A percentile compares a stretch with the other conserved stretches of the same genome.
These are phyloP conservation scores for Hymenotorrendiella dingleyae DNA, from an alignment of 2,329 filamentous ascomycete genomes.

Conservation along the genomic window DNA sequence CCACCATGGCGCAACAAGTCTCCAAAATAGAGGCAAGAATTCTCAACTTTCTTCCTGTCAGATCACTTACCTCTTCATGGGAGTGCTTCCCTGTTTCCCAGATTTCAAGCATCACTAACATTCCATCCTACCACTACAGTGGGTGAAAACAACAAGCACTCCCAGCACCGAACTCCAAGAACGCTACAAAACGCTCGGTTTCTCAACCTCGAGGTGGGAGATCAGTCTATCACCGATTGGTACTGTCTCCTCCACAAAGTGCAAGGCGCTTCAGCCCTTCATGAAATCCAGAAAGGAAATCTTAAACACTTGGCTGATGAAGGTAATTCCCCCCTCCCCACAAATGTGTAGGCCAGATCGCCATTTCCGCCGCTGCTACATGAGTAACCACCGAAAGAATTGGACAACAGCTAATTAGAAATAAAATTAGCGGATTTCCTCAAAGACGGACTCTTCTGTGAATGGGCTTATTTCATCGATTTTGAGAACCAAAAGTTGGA, in stretches of 20 bases:
- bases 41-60: background rate
- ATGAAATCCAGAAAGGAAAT: slow-evolving; percentile 9
- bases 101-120: too few species aligned
- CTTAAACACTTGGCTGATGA: slow-evolving; percentile 8
- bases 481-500: slow-evolving; percentile 8
- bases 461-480: slow-evolving; percentile 11
- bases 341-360: background rate
- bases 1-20: slow-evolving; percentile 2
- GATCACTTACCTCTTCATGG: too few species aligned
- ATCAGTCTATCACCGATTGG: background rate
- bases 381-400: too few species aligned
- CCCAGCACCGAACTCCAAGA: background rate
- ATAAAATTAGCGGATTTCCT: slow-evolving; percentile 1
- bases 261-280: slow-evolving; percentile 5
- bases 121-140: background rate
- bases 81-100: too few species aligned
- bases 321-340: background rate
- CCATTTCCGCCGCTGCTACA: too few species aligned
- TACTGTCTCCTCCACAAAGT: slow-evolving; percentile 7
- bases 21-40: slow-evolving; percentile 2
- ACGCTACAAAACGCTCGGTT: slow-evolving; percentile 1
- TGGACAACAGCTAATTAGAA: too few species aligned
- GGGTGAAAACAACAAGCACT: background rate
- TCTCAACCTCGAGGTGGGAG: too few species aligned
- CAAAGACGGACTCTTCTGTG: slow-evolving; percentile 6